A percentile compares a stretch with the other conserved stretches of the same genome.
phyloP scores from a whole-genome alignment of 768 basidiomycete genomes.

The Harrya chromipes region DNA sequence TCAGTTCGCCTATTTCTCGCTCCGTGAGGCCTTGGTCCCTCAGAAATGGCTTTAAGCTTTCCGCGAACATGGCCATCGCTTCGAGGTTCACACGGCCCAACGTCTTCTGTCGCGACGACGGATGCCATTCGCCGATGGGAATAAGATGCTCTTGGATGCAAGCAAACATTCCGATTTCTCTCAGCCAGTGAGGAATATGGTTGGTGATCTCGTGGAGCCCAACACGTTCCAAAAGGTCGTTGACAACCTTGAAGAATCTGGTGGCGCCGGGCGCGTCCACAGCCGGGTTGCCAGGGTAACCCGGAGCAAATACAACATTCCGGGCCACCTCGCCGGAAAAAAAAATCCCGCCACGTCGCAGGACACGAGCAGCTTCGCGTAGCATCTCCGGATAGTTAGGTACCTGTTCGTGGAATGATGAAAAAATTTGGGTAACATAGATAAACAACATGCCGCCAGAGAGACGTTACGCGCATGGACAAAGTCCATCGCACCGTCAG shows the following conservation, averaged over 20 bases:
- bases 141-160: slow-evolving; percentile 35
- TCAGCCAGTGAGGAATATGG: slow-evolving; percentile 39
- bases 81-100: slow-evolving; percentile 44
- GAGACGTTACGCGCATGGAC: slow-evolving; percentile 61
- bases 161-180: slow-evolving; percentile 41
- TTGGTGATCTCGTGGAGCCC: slow-evolving; percentile 39
- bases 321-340: slow-evolving; percentile 60
- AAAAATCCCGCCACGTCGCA: slow-evolving; percentile 71
- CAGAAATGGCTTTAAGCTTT: slow-evolving; percentile 50
- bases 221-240: slow-evolving; percentile 35
- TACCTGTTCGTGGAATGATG: slow-evolving; percentile 40
- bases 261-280: slow-evolving; percentile 26
- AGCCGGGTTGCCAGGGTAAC: slow-evolving; percentile 22
- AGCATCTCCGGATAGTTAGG: slow-evolving; percentile 51
- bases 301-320: slow-evolving; percentile 39
- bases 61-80: slow-evolving; percentile 41
- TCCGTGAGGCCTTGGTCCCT: slow-evolving; percentile 33
- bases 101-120: slow-evolving; percentile 29
- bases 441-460: slow-evolving; percentile 51
- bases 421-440: slow-evolving; percentile 5
- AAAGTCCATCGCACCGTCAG: slow-evolving; percentile 55
- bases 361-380: slow-evolving; percentile 56
- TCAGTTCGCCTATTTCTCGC: slow-evolving; percentile 37
- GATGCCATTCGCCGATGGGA: slow-evolving; percentile 58
- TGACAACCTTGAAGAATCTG: slow-evolving; percentile 39